Conservation (phyloP, 805 yeast species). For the Tetrapisispora taiwanensis region DNA sequence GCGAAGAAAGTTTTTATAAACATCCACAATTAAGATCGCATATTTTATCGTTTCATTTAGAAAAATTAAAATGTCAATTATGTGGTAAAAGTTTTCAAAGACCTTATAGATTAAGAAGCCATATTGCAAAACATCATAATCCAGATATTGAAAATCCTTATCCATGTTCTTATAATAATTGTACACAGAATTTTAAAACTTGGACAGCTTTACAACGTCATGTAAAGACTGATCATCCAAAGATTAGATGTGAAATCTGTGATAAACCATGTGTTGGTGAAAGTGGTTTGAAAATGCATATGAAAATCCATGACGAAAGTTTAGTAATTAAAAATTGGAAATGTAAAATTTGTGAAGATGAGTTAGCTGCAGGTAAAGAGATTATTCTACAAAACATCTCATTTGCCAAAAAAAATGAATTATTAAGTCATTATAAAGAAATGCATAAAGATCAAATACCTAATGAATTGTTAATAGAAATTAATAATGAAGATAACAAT, state of each 20-base stretch:
- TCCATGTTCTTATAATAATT: slow-evolving; percentile 54
- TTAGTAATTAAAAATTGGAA: slow-evolving; percentile 52
- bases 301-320: slow-evolving; percentile 54
- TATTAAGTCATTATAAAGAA: slow-evolving; percentile 46
- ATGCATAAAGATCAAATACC: slow-evolving; percentile 30
- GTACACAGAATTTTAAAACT: slow-evolving; percentile 50
- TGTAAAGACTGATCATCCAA: slow-evolving; percentile 62
- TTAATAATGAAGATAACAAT: neutral
- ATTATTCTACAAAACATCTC: slow-evolving; percentile 15
- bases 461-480: slow-evolving; percentile 3
- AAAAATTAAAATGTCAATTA: slow-evolving; percentile 42
- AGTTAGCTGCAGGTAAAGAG: neutral
- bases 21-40: slow-evolving; percentile 73
- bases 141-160: slow-evolving; percentile 31
- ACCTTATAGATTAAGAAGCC: slow-evolving; percentile 57
- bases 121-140: slow-evolving; percentile 56
- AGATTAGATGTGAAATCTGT: slow-evolving; percentile 53
- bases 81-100: slow-evolving; percentile 60
- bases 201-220: slow-evolving; percentile 71
- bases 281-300: slow-evolving; percentile 60
- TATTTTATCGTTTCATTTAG: slow-evolving; percentile 48
- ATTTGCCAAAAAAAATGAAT: slow-evolving; percentile 47
- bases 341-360: slow-evolving; percentile 43
- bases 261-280: slow-evolving; percentile 65
- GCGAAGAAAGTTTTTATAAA: slow-evolving; percentile 59